Percentiles rank a stretch among this genome's conserved stretches.
Evolutionary conservation across 2,329 filamentous ascomycete genomes (phyloP).

Genomic region (Myriosclerotinia duriaeana): DNA sequence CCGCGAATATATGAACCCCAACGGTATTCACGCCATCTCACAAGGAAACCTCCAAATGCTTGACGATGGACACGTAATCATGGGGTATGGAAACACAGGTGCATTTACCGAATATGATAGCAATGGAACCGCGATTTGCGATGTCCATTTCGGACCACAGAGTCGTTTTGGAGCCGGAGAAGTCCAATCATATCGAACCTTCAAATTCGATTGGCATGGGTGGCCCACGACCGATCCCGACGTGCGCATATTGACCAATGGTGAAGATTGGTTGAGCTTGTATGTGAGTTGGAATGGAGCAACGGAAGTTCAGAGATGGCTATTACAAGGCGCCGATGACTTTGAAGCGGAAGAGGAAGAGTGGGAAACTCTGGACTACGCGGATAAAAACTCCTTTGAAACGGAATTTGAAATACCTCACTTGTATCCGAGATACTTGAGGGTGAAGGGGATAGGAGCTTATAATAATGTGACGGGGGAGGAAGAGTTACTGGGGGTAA

Average conservation of each 20-base stretch:
- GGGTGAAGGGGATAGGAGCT: slow-evolving; percentile 14
- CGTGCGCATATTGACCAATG: slow-evolving; percentile 40
- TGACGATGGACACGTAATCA: slow-evolving; percentile 33
- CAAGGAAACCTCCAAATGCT: slow-evolving; percentile 35
- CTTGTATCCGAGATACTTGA: slow-evolving; percentile 13
- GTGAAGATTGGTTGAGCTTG: slow-evolving; percentile 40
- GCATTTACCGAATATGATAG: slow-evolving; percentile 34
- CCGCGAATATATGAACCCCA: slow-evolving; percentile 29
- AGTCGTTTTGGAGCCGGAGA: slow-evolving; percentile 36
- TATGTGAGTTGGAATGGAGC: slow-evolving; percentile 58
- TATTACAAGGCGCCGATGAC: slow-evolving; percentile 19
- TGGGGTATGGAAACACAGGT: slow-evolving; percentile 34
- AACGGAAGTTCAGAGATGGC: slow-evolving; percentile 49
- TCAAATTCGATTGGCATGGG: slow-evolving; percentile 45
- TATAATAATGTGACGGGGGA: slow-evolving; percentile 2
- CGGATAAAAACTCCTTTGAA: slow-evolving; percentile 19
- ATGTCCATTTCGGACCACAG: slow-evolving; percentile 44
- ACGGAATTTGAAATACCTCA: slow-evolving; percentile 15
- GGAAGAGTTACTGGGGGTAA: slow-evolving; percentile 18
- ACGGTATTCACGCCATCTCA: slow-evolving; percentile 30
- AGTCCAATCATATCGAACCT: slow-evolving; percentile 45
- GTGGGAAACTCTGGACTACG: slow-evolving; percentile 16
- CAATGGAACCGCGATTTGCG: slow-evolving; percentile 40
- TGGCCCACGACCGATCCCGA: slow-evolving; percentile 42
- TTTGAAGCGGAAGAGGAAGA: slow-evolving; percentile 3